Evolutionary conservation across 192 early-diverging fungal genomes (phyloP).

Genomic region (Coemansia sp.): DNA sequence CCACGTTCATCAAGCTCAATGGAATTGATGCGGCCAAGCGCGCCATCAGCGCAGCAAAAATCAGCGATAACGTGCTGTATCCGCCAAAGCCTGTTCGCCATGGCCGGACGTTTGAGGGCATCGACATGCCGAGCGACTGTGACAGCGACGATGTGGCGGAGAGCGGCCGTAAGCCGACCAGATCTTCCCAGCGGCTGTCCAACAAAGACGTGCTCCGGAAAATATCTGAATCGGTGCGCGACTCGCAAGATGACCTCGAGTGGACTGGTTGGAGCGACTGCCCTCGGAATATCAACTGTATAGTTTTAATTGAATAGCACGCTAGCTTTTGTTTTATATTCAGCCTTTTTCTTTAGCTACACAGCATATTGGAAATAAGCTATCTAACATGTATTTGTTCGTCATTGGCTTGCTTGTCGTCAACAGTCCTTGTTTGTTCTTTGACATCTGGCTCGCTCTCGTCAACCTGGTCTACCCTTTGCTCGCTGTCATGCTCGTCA

Average conservation of each 20-base stretch:
- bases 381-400: background rate
- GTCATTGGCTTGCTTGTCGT: background rate
- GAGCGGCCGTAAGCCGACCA: background rate
- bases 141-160: constrained; percentile 1
- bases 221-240: constrained; percentile 10
- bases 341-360: too few relatives aligned
- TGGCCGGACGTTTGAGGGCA: background rate
- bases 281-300: constrained; percentile 26
- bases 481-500: background rate
- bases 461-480: background rate
- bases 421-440: background rate
- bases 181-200: constrained; percentile 12
- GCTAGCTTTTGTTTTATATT: too few relatives aligned
- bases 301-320: constrained; percentile 22
- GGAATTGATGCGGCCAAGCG: constrained; percentile 24
- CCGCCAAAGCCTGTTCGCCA: background rate
- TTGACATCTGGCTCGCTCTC: background rate
- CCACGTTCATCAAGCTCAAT: constrained; percentile 26
- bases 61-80: constrained; percentile 6
- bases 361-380: too few relatives aligned
- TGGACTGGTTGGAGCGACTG: constrained; percentile 30
- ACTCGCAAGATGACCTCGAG: constrained; percentile 7
- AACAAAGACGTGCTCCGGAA: constrained; percentile 13
- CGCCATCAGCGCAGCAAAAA: constrained; percentile 11
- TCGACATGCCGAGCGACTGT: background rate